Evolutionary conservation across 2,329 filamentous ascomycete genomes (phyloP).

Genomic region (Stagonosporopsis rhizophila): DNA sequence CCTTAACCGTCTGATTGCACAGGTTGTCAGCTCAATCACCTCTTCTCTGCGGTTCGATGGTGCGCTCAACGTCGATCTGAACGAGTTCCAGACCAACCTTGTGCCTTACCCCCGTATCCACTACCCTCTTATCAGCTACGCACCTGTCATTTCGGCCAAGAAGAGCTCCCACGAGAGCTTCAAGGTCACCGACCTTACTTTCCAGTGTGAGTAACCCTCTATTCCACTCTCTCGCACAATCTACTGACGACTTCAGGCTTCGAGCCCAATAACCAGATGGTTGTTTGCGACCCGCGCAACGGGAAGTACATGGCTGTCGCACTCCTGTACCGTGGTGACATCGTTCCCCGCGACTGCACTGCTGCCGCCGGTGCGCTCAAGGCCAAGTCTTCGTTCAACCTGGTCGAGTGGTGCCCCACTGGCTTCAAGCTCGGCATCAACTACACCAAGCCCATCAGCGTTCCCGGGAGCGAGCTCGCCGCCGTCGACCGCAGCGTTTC

Average conservation of each 20-base stretch:
- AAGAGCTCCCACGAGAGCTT: constrained; percentile 88
- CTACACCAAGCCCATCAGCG: constrained; percentile 82
- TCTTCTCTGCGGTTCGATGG: constrained; percentile 76
- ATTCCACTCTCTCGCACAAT: not conserved
- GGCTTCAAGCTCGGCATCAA: constrained; percentile 80
- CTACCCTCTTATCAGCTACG: constrained; percentile 76
- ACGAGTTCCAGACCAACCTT: constrained; percentile 80
- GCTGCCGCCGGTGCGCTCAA: constrained; percentile 72
- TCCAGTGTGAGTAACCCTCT: constrained; percentile 64
- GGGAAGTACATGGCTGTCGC: constrained; percentile 80
- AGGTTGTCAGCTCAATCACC: constrained; percentile 78
- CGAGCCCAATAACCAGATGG: constrained; percentile 81
- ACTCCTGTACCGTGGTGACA: constrained; percentile 74
- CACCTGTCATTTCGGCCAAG: constrained; percentile 72
- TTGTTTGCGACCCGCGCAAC: constrained; percentile 75
- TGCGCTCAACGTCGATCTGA: constrained; percentile 75
- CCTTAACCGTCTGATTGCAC: constrained; percentile 75
- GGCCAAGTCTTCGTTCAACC: constrained; percentile 74
- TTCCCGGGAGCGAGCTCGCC: constrained; percentile 95
- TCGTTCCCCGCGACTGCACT: constrained; percentile 73
- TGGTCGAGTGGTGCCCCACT: constrained; percentile 78
- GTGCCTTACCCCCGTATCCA: constrained; percentile 77
- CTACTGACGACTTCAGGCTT: constrained; percentile 62
- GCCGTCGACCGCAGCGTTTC: constrained; percentile 96
- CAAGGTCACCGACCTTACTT: constrained; percentile 79